A percentile compares a stretch with the other conserved stretches of the same genome.
Conservation (phyloP, 306 rosid species). For the Quercus engelmannii region DNA sequence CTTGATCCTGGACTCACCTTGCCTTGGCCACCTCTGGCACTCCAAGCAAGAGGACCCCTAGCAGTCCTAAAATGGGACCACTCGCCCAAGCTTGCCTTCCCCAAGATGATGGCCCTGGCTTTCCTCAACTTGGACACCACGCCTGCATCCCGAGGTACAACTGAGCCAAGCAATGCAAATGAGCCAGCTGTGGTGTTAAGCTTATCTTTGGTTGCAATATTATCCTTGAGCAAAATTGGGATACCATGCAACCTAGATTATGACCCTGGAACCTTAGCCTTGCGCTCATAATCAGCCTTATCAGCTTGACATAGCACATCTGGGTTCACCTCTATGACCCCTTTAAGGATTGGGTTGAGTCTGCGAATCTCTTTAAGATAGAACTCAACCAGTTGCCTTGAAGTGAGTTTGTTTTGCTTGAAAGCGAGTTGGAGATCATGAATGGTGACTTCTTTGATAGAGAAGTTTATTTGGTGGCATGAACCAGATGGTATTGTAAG, state of each 20-base stretch:
- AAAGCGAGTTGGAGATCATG: constrained; percentile 50
- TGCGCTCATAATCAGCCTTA: constrained; percentile 39
- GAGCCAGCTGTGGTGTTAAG: constrained; percentile 69
- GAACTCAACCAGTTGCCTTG: constrained; percentile 56
- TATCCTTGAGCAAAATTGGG: constrained; percentile 63
- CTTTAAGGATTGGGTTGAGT: constrained; percentile 40
- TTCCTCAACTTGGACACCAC: constrained; percentile 52
- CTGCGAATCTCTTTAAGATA: constrained; percentile 37
- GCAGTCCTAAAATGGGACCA: constrained; percentile 40
- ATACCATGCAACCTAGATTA: constrained; percentile 52
- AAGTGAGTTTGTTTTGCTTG: constrained; percentile 42
- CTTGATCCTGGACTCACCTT: constrained; percentile 26
- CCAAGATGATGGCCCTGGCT: constrained; percentile 68
- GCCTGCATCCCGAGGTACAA: constrained; percentile 66
- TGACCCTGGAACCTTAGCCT: not conserved
- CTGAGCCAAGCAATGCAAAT: constrained; percentile 52
- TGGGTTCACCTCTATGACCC: constrained; percentile 59
- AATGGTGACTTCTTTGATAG: constrained; percentile 53
- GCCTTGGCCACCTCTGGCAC: constrained; percentile 57
- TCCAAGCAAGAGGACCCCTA: constrained; percentile 44
- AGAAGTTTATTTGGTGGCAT: constrained; percentile 3
- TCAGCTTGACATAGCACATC: constrained; percentile 52
- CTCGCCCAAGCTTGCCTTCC: constrained; percentile 59
- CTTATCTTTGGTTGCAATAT: constrained; percentile 63
- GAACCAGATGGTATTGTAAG: not conserved